These are phyloP conservation scores for Aspergillus haitiensis DNA, from an alignment of 495 filamentous ascomycete genomes.

Conservation along the genomic window DNA sequence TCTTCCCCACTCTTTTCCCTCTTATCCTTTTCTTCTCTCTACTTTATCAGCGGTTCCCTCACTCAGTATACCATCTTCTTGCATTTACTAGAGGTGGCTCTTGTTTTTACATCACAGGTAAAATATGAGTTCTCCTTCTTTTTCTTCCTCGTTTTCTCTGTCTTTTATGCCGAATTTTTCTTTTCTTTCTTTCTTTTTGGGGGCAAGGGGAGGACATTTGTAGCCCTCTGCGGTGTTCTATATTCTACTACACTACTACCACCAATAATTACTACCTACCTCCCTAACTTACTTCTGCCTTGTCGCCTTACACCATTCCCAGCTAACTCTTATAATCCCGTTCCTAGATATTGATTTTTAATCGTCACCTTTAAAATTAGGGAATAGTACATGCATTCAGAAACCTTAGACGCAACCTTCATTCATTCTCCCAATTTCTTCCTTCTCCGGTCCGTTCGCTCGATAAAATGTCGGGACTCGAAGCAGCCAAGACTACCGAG, in stretches of 20 bases:
- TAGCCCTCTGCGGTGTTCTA: neutral
- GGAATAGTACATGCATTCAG: constrained; percentile 41
- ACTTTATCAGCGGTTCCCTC: no score
- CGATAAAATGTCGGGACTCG: constrained; percentile 44
- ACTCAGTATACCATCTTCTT: no score
- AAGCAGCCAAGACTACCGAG: constrained; percentile 26
- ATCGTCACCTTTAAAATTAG: constrained; percentile 4
- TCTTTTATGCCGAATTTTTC: neutral
- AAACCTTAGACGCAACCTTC: constrained; percentile 27
- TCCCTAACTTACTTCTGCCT: neutral
- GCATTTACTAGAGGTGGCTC: no score
- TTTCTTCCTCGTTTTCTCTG: no score
- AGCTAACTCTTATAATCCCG: neutral
- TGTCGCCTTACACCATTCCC: constrained; percentile 6
- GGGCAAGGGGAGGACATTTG: no score
- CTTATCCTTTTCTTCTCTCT: no score
- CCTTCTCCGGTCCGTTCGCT: constrained; percentile 42
- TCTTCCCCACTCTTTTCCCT: no score
- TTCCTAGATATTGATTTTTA: neutral
- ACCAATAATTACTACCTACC: no score
- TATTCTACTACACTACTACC: no score
- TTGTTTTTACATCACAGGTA: no score
- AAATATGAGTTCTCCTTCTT: neutral
- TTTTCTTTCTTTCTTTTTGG: no score
- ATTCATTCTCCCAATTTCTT: constrained; percentile 36